These are phyloP conservation scores for Cystofilobasidium macerans DNA, from an alignment of 768 basidiomycete species.

Conservation along the genomic window DNA sequence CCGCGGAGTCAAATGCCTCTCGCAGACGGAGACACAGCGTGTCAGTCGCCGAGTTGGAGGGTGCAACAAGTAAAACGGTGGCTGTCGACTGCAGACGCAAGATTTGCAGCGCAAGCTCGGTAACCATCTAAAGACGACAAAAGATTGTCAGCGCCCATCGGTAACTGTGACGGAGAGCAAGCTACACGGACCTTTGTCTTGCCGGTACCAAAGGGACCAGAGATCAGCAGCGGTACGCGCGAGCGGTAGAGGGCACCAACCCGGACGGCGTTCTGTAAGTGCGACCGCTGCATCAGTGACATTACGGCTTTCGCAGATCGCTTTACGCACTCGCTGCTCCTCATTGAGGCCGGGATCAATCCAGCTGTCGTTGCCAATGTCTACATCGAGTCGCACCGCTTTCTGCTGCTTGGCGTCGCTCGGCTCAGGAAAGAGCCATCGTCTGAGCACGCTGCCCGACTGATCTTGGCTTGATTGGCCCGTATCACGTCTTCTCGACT, in stretches of 20 bases:
- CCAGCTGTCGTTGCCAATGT: conserved; percentile 19
- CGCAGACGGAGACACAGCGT: conserved; percentile 35
- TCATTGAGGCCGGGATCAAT: conserved; percentile 34
- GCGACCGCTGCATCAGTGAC: no score
- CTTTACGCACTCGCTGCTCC: conserved; percentile 34
- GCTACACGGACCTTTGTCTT: conserved; percentile 18
- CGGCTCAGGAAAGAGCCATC: conserved; percentile 34
- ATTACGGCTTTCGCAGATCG: no score
- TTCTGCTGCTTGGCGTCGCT: conserved; percentile 7
- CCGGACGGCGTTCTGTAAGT: conserved; percentile 28
- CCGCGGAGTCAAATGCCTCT: no score
- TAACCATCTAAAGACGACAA: conserved; percentile 29
- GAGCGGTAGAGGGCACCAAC: conserved; percentile 29
- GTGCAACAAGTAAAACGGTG: conserved; percentile 36
- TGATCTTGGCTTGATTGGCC: conserved; percentile 3
- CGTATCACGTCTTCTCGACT: conserved; percentile 20
- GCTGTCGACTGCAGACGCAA: conserved; percentile 30
- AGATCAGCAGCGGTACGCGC: conserved; percentile 34
- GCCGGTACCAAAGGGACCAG: conserved; percentile 38
- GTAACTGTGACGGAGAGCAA: no score
- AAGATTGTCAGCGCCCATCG: neutral
- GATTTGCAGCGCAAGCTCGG: conserved; percentile 37
- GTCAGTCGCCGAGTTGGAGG: conserved; percentile 38
- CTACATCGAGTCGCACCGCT: neutral
- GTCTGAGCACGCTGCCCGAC: neutral